phyloP scores from a whole-genome alignment of 2,329 filamentous ascomycete genomes.

The Sarocladium kiliense region DNA sequence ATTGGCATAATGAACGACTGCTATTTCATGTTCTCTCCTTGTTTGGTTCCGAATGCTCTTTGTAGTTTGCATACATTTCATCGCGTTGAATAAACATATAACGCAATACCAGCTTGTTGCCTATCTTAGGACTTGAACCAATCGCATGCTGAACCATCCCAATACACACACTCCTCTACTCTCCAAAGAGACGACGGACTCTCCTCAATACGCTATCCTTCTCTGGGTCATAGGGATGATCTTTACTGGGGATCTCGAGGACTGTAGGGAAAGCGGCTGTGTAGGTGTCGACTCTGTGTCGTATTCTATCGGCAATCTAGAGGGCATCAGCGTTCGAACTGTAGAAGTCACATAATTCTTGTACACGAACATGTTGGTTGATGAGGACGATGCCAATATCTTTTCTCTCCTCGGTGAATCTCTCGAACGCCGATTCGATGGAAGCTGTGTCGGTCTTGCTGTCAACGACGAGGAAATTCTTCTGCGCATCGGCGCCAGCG shows the following conservation, averaged over 20 bases:
- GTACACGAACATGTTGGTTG: conserved; percentile 88
- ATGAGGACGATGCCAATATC: conserved; percentile 96
- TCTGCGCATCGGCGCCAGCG: conserved; percentile 78
- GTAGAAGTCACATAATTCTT: too few relatives aligned
- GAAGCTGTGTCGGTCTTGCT: conserved; percentile 81
- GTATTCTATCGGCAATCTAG: conserved; percentile 90
- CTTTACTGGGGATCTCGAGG: conserved; percentile 96
- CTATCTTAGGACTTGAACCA: neutral
- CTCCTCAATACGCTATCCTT: conserved; percentile 96
- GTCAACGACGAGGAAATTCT: conserved; percentile 98
- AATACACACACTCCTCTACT: too few relatives aligned
- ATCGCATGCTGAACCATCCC: neutral
- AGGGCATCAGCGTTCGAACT: conserved; percentile 15
- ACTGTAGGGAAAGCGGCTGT: conserved; percentile 94
- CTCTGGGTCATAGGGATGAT: conserved; percentile 97
- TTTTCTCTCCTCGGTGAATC: conserved; percentile 84
- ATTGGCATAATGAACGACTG: neutral
- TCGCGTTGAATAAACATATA: neutral
- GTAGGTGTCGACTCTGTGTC: conserved; percentile 84
- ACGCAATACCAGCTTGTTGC: neutral
- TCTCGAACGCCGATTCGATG: conserved; percentile 87
- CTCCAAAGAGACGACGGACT: conserved; percentile 63
- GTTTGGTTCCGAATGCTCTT: neutral
- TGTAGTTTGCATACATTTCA: neutral
- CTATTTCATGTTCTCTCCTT: neutral